These are phyloP conservation scores for Cercospora sojina DNA, from an alignment of 2,329 filamentous ascomycete species.

Conservation along the genomic window DNA sequence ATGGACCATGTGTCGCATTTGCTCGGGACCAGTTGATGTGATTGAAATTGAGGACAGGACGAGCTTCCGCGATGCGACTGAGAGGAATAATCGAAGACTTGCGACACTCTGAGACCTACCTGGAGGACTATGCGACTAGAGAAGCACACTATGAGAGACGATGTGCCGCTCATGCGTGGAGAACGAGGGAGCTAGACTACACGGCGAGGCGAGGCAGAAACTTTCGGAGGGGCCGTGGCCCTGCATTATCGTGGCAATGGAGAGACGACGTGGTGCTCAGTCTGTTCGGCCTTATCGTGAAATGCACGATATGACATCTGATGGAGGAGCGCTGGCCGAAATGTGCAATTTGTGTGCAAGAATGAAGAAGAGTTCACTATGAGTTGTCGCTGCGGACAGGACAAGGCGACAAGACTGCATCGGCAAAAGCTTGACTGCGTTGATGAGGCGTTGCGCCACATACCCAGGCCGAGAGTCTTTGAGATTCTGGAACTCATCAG, in stretches of 20 bases:
- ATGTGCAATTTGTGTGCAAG: neutral
- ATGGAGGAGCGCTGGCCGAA: neutral
- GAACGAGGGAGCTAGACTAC: neutral
- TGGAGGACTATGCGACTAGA: neutral
- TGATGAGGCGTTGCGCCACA: neutral
- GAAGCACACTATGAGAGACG: neutral
- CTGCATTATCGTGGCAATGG: neutral
- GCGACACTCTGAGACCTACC: neutral
- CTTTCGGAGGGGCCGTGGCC: neutral
- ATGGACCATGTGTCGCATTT: conserved; percentile 12
- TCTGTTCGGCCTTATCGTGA: neutral
- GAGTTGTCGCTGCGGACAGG: neutral
- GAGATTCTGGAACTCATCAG: neutral
- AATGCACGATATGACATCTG: too few relatives aligned
- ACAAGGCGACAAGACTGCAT: neutral
- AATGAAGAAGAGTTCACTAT: neutral
- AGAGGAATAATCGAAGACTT: neutral
- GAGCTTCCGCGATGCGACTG: neutral
- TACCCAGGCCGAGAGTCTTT: neutral
- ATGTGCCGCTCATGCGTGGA: neutral
- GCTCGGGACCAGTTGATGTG: neutral
- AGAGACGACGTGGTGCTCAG: neutral
- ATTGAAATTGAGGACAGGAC: neutral
- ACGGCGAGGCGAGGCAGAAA: neutral
- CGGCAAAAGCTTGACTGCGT: neutral